Evolutionary conservation across 2,329 filamentous ascomycete genomes (phyloP).

Genomic region (Colletotrichum coccodes): DNA sequence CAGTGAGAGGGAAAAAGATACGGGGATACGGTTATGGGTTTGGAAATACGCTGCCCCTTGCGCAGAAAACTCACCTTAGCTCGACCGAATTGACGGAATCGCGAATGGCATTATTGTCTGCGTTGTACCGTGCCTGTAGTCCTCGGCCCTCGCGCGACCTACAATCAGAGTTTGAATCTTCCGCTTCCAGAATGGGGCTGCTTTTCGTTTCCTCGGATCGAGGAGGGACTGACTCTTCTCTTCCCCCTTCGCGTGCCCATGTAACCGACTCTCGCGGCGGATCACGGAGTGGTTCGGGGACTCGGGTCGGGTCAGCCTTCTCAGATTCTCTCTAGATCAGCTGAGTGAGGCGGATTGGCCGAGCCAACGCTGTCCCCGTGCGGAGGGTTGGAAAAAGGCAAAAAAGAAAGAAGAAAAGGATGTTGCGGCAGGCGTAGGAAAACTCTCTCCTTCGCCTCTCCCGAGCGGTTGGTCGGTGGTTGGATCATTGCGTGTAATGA

Average conservation of each 20-base stretch:
- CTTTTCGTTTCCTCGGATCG: background rate
- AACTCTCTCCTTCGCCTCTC: background rate
- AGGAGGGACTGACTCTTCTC: constrained; percentile 8
- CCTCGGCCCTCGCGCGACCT: constrained; percentile 19
- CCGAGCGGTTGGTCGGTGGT: background rate
- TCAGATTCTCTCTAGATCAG: background rate
- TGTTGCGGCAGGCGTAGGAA: background rate
- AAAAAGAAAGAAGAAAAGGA: background rate
- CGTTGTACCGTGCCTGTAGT: background rate
- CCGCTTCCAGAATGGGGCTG: constrained; percentile 22
- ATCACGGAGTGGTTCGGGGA: background rate
- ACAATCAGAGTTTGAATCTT: constrained; percentile 4
- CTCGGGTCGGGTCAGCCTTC: background rate
- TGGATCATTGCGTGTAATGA: background rate
- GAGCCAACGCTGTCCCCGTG: background rate
- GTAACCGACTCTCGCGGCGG: background rate
- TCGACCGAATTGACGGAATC: constrained; percentile 6
- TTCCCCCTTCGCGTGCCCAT: background rate
- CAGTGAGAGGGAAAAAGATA: background rate
- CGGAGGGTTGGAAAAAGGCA: background rate
- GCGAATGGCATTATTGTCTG: background rate
- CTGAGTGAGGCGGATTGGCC: constrained; percentile 19
- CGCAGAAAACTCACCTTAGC: background rate
- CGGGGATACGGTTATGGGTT: background rate
- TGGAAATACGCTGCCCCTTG: background rate